These are phyloP conservation scores for Yarrowia sp. DNA, from an alignment of 805 yeast genomes.

Conservation along the genomic window DNA sequence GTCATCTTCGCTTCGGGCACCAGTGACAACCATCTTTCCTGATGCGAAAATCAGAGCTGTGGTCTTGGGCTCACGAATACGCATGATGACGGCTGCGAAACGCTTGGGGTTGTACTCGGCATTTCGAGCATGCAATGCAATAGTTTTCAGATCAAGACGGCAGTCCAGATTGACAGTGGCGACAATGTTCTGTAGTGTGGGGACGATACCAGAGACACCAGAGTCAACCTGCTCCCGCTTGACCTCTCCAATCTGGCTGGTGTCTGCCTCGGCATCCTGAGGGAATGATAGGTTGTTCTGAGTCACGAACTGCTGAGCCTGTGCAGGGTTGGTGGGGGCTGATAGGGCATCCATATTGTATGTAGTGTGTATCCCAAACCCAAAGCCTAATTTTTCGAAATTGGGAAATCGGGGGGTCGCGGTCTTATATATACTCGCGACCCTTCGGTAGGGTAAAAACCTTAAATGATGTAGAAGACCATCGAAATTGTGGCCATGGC, in stretches of 20 bases:
- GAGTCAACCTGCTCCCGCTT: slow-evolving; percentile 44
- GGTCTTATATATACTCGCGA: slow-evolving; percentile 16
- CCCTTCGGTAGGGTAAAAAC: slow-evolving; percentile 24
- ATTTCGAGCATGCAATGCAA: slow-evolving; percentile 97
- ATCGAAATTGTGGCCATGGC: not conserved
- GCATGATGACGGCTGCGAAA: slow-evolving; percentile 99
- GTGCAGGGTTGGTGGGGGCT: slow-evolving; percentile 73
- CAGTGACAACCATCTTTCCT: slow-evolving; percentile 99
- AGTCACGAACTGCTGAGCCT: slow-evolving; percentile 69
- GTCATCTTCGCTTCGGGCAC: slow-evolving; percentile 98
- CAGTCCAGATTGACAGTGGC: slow-evolving; percentile 97
- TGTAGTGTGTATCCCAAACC: slow-evolving; percentile 25
- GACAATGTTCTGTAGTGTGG: slow-evolving; percentile 85
- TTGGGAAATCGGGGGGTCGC: slow-evolving; percentile 9
- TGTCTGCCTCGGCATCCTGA: slow-evolving; percentile 24
- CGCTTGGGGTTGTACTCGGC: slow-evolving; percentile 98
- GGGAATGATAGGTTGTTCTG: slow-evolving; percentile 18
- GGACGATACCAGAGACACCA: slow-evolving; percentile 90
- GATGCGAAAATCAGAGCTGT: slow-evolving; percentile 97
- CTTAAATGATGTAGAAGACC: not conserved
- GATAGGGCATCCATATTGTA: slow-evolving; percentile 63
- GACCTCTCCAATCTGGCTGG: slow-evolving; percentile 28
- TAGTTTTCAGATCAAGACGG: slow-evolving; percentile 91
- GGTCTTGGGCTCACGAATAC: slow-evolving; percentile 97
- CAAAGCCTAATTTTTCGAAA: slow-evolving; percentile 21